A percentile compares a stretch with the other conserved stretches of the same genome.
These are phyloP conservation scores for Candida schatavii DNA, from an alignment of 805 yeast species.

Conservation along the genomic window DNA sequence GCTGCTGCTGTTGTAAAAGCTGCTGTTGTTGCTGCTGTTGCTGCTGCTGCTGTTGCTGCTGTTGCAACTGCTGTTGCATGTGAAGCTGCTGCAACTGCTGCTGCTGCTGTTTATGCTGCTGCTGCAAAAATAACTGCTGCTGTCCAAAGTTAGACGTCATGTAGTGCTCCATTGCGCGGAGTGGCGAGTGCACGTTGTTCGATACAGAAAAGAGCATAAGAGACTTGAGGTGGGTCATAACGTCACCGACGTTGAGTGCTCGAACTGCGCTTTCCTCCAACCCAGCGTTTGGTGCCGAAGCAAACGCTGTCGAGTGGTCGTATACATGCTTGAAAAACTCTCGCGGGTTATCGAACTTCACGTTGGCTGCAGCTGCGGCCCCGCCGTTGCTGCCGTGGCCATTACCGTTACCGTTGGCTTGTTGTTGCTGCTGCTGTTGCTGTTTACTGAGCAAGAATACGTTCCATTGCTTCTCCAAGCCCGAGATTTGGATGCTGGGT, in stretches of 20 bases:
- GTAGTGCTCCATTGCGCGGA: conserved; percentile 49
- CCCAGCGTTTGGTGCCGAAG: conserved; percentile 55
- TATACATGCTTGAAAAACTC: conserved; percentile 21
- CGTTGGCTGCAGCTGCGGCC: neutral
- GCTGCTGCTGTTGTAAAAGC: neutral
- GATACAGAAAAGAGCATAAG: conserved; percentile 57
- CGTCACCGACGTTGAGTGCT: conserved; percentile 71
- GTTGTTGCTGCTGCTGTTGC: too few relatives aligned
- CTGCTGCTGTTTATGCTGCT: conserved; percentile 8
- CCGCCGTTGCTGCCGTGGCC: neutral
- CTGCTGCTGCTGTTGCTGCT: conserved; percentile 2
- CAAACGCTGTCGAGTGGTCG: conserved; percentile 40
- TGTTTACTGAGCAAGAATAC: conserved; percentile 9
- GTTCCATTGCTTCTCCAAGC: conserved; percentile 27
- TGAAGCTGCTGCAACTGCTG: conserved; percentile 1
- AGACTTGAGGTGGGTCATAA: conserved; percentile 68
- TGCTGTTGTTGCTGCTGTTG: neutral
- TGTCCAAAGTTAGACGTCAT: conserved; percentile 24
- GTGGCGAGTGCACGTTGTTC: conserved; percentile 49
- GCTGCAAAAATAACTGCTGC: conserved; percentile 11
- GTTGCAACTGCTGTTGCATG: neutral
- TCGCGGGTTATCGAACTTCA: conserved; percentile 4
- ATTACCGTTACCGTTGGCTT: too few relatives aligned
- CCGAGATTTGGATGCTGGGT: conserved; percentile 20
- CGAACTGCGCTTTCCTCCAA: conserved; percentile 65